Conservation (phyloP, 306 rosid species). For the Aeschynomene evenia region DNA sequence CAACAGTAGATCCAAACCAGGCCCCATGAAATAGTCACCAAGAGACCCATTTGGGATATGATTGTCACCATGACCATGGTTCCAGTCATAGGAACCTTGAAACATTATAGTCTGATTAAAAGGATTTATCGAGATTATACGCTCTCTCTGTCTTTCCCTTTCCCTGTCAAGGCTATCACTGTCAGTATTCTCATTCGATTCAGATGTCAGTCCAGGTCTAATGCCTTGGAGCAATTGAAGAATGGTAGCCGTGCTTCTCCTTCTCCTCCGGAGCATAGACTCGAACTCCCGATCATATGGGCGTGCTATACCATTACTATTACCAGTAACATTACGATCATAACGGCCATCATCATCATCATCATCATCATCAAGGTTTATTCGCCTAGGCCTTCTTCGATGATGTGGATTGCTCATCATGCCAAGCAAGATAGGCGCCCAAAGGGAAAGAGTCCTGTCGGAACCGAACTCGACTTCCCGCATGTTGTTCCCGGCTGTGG, state of each 20-base stretch:
- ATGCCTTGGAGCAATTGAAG: slow-evolving; percentile 76
- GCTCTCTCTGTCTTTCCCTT: slow-evolving; percentile 58
- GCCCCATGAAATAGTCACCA: slow-evolving; percentile 73
- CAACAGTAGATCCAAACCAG: slow-evolving; percentile 69
- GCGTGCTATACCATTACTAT: slow-evolving; percentile 20
- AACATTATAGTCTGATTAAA: slow-evolving; percentile 59
- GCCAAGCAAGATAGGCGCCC: slow-evolving; percentile 81
- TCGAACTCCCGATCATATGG: slow-evolving; percentile 59
- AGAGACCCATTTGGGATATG: slow-evolving; percentile 55
- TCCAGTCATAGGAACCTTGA: slow-evolving; percentile 46
- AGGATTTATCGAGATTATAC: slow-evolving; percentile 61
- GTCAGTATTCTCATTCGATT: slow-evolving; percentile 45
- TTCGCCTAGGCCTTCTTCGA: slow-evolving; percentile 46
- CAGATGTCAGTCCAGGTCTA: slow-evolving; percentile 65
- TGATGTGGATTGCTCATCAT: slow-evolving; percentile 68
- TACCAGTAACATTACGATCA: background rate
- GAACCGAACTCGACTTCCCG: slow-evolving; percentile 49
- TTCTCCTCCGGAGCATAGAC: slow-evolving; percentile 58
- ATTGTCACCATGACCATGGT: slow-evolving; percentile 43
- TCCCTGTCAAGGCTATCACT: slow-evolving; percentile 33
- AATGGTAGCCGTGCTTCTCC: slow-evolving; percentile 67
- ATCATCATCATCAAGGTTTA: slow-evolving; percentile 47
- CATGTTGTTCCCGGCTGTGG: background rate
- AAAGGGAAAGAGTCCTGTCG: slow-evolving; percentile 61
- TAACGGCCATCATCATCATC: slow-evolving; percentile 37